Base-by-base conservation (phyloP, 176 grass and related monocot species). In the Avena sativa region DNA sequence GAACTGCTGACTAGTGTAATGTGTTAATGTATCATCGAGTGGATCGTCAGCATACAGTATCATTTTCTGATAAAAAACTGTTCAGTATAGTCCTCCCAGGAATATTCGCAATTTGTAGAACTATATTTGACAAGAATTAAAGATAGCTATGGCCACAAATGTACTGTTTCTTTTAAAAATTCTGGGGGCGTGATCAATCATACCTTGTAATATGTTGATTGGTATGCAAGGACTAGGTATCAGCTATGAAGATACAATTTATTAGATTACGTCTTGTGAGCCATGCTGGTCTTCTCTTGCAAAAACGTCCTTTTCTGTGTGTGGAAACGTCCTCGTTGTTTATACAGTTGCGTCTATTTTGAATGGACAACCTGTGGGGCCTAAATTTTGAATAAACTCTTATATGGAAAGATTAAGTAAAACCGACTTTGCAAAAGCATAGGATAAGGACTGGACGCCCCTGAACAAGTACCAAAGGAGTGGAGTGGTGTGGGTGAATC, bases 11-110 rank as follows among this genome's bases (percentile, higher is more conserved):
- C 28, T 8, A 36, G 30, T 67, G 64, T 67, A 32, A 32, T 32
- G 32, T 32, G 32, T 32, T 32, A 32, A 32, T 64, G 63, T 79
- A 36, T 87, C 64, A 46, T 55, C 3, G n/a, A 83, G 79, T 17
- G 82, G 25, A 51, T 76, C 15, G 40, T 20, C 36, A 76, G 49
- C 40, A 28, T 36, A 67, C 5, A 34, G 13, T 57, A 5, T 26
- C 59, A 52, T 23, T n/a, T 59, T 89, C 62, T 8, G 26, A 84
- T 36, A n/a, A 30, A 28, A 75, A 70, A 70, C 43, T 4, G 11
- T 19, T 30, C 15, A 60, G 17, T 32, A 40, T 25, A 64, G 49
- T 78, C 26, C 14, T 80, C 16, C 60, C 20, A 40, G 61, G 63
- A 47, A 78, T 62, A 44, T 65, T 62, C 15, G 62, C 23, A 53